phyloP scores from a whole-genome alignment of 2,329 filamentous ascomycete species.

The Biscogniauxia sp. region DNA sequence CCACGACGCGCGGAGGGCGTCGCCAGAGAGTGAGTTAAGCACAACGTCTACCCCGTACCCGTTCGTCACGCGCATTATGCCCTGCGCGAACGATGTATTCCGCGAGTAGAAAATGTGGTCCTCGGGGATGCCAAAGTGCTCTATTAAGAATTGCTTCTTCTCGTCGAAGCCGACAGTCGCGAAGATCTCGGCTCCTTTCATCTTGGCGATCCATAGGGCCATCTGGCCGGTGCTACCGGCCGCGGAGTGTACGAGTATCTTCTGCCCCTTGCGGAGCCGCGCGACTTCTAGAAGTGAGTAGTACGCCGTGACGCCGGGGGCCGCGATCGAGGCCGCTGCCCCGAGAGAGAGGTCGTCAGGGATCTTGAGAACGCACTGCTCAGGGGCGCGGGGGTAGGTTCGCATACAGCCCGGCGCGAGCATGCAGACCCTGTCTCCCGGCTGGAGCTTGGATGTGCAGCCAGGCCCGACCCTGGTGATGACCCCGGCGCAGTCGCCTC shows the following conservation, averaged over 20 bases:
- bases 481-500: conserved; percentile 30
- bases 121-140: conserved; percentile 29
- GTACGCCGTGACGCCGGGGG: conserved; percentile 26
- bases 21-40: conserved; percentile 34
- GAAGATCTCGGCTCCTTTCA: conserved; percentile 27
- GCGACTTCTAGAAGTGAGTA: conserved; percentile 28
- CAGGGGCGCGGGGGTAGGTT: conserved; percentile 15
- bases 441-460: conserved; percentile 9
- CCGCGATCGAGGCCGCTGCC: conserved; percentile 12
- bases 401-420: conserved; percentile 18
- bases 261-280: conserved; percentile 23
- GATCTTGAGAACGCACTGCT: conserved; percentile 10
- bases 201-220: conserved; percentile 19
- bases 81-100: conserved; percentile 30
- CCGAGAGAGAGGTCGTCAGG: conserved; percentile 12
- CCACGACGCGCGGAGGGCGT: conserved; percentile 32
- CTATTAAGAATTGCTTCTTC: conserved; percentile 33
- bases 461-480: conserved; percentile 28
- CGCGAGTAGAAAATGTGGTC: conserved; percentile 34
- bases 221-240: conserved; percentile 22
- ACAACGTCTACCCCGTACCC: conserved; percentile 34
- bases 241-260: conserved; percentile 25
- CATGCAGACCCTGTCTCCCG: conserved; percentile 16
- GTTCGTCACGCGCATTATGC: conserved; percentile 28
- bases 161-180: conserved; percentile 32